Evolutionary conservation across 306 rosid species (phyloP).

Genomic region (Pterocarpus santalinus): DNA sequence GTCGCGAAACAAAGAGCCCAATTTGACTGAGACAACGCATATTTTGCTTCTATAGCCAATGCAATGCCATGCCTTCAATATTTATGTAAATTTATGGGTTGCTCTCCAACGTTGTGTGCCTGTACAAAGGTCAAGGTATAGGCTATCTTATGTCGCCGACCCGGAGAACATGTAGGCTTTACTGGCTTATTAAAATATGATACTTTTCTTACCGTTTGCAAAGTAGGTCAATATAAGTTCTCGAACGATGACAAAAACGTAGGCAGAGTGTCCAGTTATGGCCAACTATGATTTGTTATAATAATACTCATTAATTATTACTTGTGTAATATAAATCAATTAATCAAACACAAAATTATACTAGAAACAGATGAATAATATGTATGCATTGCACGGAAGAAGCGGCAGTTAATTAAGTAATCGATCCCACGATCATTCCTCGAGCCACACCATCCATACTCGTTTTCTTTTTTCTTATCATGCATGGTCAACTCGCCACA

Average conservation of each 20-base stretch:
- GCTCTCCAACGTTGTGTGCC: constrained; percentile 34
- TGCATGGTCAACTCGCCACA: constrained; percentile 41
- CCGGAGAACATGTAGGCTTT: constrained; percentile 55
- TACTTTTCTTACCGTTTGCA: constrained; percentile 24
- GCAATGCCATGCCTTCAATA: background rate
- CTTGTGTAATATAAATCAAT: background rate
- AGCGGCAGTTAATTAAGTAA: constrained; percentile 29
- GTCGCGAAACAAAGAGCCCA: constrained; percentile 1
- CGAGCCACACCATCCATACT: constrained; percentile 57
- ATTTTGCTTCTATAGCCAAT: constrained; percentile 4
- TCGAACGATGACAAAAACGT: constrained; percentile 47
- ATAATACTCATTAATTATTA: background rate
- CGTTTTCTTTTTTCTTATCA: constrained; percentile 35
- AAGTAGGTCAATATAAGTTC: constrained; percentile 50
- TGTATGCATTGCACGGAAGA: background rate
- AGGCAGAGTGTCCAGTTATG: constrained; percentile 31
- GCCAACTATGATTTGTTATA: constrained; percentile 34
- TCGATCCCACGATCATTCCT: constrained; percentile 52
- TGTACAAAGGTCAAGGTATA: constrained; percentile 44
- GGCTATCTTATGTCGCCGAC: constrained; percentile 50
- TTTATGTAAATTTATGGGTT: constrained; percentile 13
- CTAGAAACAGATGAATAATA: constrained; percentile 13
- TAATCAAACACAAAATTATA: constrained; percentile 13
- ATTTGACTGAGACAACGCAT: constrained; percentile 16
- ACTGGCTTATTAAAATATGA: constrained; percentile 20